Evolutionary conservation across 1,284 basidiomycete genomes (phyloP).

Genomic region (Pterula multifida): DNA sequence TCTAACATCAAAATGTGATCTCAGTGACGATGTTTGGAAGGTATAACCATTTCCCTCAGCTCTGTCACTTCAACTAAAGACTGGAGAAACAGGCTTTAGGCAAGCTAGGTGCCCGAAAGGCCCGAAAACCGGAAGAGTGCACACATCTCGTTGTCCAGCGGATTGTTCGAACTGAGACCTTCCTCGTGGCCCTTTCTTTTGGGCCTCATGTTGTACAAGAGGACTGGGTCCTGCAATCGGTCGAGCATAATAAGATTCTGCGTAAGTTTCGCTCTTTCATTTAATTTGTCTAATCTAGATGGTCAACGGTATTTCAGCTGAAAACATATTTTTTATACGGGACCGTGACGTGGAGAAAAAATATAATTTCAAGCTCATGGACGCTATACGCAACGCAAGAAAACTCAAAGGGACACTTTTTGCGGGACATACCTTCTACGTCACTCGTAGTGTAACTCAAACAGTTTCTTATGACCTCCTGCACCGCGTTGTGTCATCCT

Average conservation of each 20-base stretch:
- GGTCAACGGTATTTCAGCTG: slow-evolving; percentile 32
- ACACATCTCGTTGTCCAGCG: slow-evolving; percentile 63
- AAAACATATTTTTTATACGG: slow-evolving; percentile 41
- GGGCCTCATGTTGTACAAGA: slow-evolving; percentile 50
- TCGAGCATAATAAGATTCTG: slow-evolving; percentile 41
- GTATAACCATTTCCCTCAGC: no score
- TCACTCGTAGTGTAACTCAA: slow-evolving; percentile 42
- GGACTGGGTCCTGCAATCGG: slow-evolving; percentile 56
- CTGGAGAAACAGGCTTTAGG: slow-evolving; percentile 50
- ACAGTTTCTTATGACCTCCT: slow-evolving; percentile 43
- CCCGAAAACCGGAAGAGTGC: slow-evolving; percentile 49
- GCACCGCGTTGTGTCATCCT: slow-evolving; percentile 50
- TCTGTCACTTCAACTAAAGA: no score
- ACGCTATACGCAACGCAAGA: slow-evolving; percentile 47
- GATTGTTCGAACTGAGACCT: slow-evolving; percentile 73
- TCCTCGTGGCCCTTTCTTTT: slow-evolving; percentile 57
- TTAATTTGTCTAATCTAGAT: slow-evolving; percentile 3
- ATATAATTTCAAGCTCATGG: slow-evolving; percentile 46
- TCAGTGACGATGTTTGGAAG: slow-evolving; percentile 25
- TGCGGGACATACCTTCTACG: slow-evolving; percentile 54
- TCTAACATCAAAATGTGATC: no score
- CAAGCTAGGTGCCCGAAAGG: slow-evolving; percentile 52
- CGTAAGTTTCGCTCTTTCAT: slow-evolving; percentile 31
- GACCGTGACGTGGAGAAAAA: slow-evolving; percentile 55
- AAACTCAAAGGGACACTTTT: slow-evolving; percentile 40